These are phyloP conservation scores for Penicillium mononematosum DNA, from an alignment of 495 filamentous ascomycete genomes.

Conservation along the genomic window DNA sequence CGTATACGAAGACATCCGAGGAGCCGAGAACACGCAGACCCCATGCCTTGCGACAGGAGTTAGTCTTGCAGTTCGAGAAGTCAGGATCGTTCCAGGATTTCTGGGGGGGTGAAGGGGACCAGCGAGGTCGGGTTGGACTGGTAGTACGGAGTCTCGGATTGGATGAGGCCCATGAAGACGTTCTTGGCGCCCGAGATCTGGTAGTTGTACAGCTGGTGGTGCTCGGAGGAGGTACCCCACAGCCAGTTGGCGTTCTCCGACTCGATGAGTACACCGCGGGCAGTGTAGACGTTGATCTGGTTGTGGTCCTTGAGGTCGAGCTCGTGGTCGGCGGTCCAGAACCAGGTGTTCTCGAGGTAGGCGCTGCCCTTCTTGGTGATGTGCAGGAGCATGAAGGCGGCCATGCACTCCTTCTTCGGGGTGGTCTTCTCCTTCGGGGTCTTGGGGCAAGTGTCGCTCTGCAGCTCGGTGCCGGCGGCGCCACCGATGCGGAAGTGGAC, in stretches of 20 bases:
- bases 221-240: slow-evolving; percentile 82
- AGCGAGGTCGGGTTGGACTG: slow-evolving; percentile 80
- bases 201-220: slow-evolving; percentile 88
- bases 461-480: slow-evolving; percentile 73
- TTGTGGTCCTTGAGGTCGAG: slow-evolving; percentile 73
- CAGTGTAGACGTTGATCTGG: slow-evolving; percentile 91
- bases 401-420: slow-evolving; percentile 59
- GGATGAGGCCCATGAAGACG: slow-evolving; percentile 81
- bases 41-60: slow-evolving; percentile 76
- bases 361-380: slow-evolving; percentile 66
- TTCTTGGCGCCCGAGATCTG: slow-evolving; percentile 77
- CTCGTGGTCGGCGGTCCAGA: slow-evolving; percentile 93
- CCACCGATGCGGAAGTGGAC: slow-evolving; percentile 85
- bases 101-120: slow-evolving; percentile 63
- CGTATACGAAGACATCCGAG: slow-evolving; percentile 67
- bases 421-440: slow-evolving; percentile 57
- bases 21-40: slow-evolving; percentile 76
- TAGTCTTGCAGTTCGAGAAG: slow-evolving; percentile 62
- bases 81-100: slow-evolving; percentile 69
- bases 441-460: slow-evolving; percentile 68
- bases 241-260: slow-evolving; percentile 55
- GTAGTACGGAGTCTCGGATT: slow-evolving; percentile 92
- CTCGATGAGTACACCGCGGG: slow-evolving; percentile 81
- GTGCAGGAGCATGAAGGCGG: slow-evolving; percentile 80
- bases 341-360: slow-evolving; percentile 92